A percentile compares a stretch with the other conserved stretches of the same genome.
phyloP scores from a whole-genome alignment of 2,329 filamentous ascomycete species.

The Lithohypha guttulata region DNA sequence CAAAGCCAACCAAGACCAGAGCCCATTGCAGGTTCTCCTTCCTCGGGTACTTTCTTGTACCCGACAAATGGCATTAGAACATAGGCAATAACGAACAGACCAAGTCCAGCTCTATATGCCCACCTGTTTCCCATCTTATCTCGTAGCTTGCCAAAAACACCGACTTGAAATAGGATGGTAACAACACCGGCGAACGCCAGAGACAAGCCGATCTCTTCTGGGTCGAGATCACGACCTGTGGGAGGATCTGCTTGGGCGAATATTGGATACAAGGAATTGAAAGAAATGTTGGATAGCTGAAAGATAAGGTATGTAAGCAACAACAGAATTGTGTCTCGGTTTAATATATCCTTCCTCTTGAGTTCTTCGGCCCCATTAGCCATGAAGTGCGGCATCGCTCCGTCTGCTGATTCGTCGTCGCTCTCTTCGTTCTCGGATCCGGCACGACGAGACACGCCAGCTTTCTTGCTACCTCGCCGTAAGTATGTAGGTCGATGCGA shows the following conservation, averaged over 20 bases:
- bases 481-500: slow-evolving; percentile 50
- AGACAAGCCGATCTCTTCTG: slow-evolving; percentile 72
- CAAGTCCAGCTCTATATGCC: slow-evolving; percentile 67
- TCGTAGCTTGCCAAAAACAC: slow-evolving; percentile 69
- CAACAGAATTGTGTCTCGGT: slow-evolving; percentile 69
- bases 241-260: slow-evolving; percentile 70
- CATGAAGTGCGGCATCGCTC: slow-evolving; percentile 24
- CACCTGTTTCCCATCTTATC: slow-evolving; percentile 72
- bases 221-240: slow-evolving; percentile 62
- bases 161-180: slow-evolving; percentile 83
- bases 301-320: slow-evolving; percentile 84
- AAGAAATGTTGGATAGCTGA: slow-evolving; percentile 86
- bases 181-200: slow-evolving; percentile 73
- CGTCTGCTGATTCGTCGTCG: slow-evolving; percentile 30
- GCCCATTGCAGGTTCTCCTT: slow-evolving; percentile 41
- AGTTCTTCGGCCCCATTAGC: slow-evolving; percentile 35
- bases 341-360: slow-evolving; percentile 53
- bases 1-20: slow-evolving; percentile 62
- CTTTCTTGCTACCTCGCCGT: slow-evolving; percentile 24
- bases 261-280: slow-evolving; percentile 89
- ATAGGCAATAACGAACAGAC: slow-evolving; percentile 74
- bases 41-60: slow-evolving; percentile 50
- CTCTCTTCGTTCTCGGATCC: slow-evolving; percentile 31
- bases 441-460: not conserved
- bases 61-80: slow-evolving; percentile 82